Evolutionary conservation across 108 stramenopile species (phyloP).

Genomic region (Fistulifera pelliculosa): DNA sequence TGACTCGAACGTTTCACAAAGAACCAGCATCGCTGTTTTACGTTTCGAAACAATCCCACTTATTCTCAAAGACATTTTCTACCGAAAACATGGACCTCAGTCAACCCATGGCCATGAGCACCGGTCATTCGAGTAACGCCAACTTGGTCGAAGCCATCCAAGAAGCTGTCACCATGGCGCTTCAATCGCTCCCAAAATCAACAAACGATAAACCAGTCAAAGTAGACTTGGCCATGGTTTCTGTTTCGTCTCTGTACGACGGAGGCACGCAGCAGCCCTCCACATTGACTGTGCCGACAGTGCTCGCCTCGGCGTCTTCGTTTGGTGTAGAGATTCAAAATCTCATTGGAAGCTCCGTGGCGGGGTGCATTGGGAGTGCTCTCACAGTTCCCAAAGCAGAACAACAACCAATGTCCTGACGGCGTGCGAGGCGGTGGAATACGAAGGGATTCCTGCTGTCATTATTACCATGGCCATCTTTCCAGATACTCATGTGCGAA

Average conservation of each 20-base stretch:
- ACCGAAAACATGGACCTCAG: slow-evolving; percentile 47
- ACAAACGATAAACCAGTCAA: not conserved
- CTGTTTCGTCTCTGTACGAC: slow-evolving; percentile 56
- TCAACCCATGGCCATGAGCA: slow-evolving; percentile 52
- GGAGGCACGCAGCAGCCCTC: slow-evolving; percentile 28
- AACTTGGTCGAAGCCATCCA: slow-evolving; percentile 39
- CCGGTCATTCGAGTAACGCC: slow-evolving; percentile 52
- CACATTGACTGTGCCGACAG: slow-evolving; percentile 28
- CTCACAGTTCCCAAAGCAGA: slow-evolving; percentile 6
- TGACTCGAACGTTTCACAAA: not conserved
- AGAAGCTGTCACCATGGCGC: slow-evolving; percentile 48
- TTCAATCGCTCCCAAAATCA: slow-evolving; percentile 35
- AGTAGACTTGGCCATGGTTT: slow-evolving; percentile 57
- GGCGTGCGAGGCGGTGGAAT: slow-evolving; percentile 40
- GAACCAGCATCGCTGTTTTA: not conserved
- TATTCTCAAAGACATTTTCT: not conserved
- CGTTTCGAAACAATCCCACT: not conserved
- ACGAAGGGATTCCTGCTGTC: slow-evolving; percentile 62
- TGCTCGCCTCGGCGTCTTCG: slow-evolving; percentile 22
- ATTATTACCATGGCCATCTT: slow-evolving; percentile 48
- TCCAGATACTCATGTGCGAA: slow-evolving; percentile 52
- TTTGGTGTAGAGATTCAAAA: slow-evolving; percentile 33
- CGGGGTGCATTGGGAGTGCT: slow-evolving; percentile 54
- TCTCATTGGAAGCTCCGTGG: slow-evolving; percentile 59
- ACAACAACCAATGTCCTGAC: not conserved